Evolutionary conservation across 139 green algal genomes (phyloP), one percentile per base, ranked within the genome.

Genomic region (Volvox africanus): DNA sequence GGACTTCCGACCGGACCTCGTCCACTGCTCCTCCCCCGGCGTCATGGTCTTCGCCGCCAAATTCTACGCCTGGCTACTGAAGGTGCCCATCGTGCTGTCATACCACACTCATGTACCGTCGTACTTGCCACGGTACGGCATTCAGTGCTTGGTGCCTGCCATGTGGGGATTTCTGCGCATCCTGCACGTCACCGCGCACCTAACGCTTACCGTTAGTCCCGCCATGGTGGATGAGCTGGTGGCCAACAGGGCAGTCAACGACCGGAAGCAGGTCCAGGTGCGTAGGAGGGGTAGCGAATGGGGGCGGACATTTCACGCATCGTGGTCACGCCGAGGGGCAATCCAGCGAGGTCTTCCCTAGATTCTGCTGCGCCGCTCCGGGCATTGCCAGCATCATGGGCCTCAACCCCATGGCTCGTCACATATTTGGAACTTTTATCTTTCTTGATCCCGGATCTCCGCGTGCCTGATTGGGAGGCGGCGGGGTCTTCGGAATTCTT

Each of bases 21-120:
- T 99, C 92, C 97, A 99, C 93, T 95, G 95, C 62, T 97, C 95
- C 55, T 96, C 95, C 16, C 97, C 97, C 2, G 97, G 96, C n/a
- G 73, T 97, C 44, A 95, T 98, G 82, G 95, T 97, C 14, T 98
- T 98, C 82, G 96, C 98, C 3, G 97, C 97, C 36, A 96, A 98
- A 37, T 89, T 99, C 77, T 99, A 99, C 91, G 94, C 97, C 14
- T 97, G 97, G 78, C 89, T 99, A 79, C 94, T 99, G 33, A 93
- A 93, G 65, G 92, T 97, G 17, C 97, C 98, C 1, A 93, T 99
- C n/a, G 95, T 98, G 50, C 94, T 99, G 79, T 98, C 95, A 18
- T 99, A 99, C 93, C 98, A 99, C 95, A 99, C 98, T 2, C 98
- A 99, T 94, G 96, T 99, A 32, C 98, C 98, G 6, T 95, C 98